These are phyloP conservation scores for Xanthoconium separans DNA, from an alignment of 1,284 basidiomycete genomes.

Conservation along the genomic window DNA sequence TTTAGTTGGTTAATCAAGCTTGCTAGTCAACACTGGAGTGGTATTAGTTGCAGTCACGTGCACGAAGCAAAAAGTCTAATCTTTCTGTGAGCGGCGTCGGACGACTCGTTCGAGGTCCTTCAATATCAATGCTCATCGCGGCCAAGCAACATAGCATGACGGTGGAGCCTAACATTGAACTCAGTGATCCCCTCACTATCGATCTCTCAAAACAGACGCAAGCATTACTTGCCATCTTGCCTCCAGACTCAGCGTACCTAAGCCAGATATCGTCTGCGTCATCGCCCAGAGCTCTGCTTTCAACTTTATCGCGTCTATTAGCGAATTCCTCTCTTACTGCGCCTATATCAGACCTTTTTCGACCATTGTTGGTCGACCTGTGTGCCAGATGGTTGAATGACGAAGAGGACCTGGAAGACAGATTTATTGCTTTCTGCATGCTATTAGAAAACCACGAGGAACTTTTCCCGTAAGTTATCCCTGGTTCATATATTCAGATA, in stretches of 20 bases:
- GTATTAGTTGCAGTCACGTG: conserved; percentile 25
- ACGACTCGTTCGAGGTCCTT: conserved; percentile 1
- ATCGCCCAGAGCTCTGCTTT: conserved; percentile 40
- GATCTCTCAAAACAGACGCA: conserved; percentile 52
- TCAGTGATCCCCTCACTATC: conserved; percentile 46
- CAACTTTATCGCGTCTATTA: conserved; percentile 50
- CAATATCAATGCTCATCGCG: neutral
- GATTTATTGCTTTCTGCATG: conserved; percentile 59
- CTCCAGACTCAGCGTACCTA: conserved; percentile 37
- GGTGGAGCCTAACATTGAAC: neutral
- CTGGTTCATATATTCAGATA: conserved; percentile 3
- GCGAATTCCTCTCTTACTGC: conserved; percentile 53
- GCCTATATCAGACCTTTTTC: conserved; percentile 54
- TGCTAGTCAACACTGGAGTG: neutral
- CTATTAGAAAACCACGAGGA: conserved; percentile 71
- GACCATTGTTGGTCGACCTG: conserved; percentile 69
- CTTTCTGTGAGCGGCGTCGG: conserved; percentile 1
- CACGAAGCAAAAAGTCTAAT: neutral
- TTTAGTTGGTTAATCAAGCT: neutral
- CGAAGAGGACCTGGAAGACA: conserved; percentile 46
- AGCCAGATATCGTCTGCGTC: conserved; percentile 36
- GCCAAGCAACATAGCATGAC: conserved; percentile 13
- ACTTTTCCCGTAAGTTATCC: conserved; percentile 65
- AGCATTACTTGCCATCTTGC: conserved; percentile 42
- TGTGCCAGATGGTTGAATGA: conserved; percentile 68